phyloP scores from a whole-genome alignment of 495 filamentous ascomycete genomes.

The Penicillium herquei region DNA sequence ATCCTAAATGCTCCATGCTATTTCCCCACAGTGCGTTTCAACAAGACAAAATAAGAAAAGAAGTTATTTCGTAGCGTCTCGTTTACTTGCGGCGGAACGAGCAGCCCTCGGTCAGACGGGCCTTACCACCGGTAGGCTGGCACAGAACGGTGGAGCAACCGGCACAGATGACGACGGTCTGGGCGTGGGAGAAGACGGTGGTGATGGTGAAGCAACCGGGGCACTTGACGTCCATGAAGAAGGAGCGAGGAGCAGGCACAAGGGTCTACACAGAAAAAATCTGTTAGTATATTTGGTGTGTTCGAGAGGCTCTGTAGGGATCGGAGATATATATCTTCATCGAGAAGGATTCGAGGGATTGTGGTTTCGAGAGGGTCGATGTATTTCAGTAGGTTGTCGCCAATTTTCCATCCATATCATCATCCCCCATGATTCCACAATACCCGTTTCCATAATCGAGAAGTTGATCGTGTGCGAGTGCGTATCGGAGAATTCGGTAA shows the following conservation, averaged over 20 bases:
- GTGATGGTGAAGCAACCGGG: slow-evolving; percentile 99
- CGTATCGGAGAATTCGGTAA: slow-evolving; percentile 11
- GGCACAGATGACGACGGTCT: slow-evolving; percentile 99
- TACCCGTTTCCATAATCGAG: slow-evolving; percentile 10
- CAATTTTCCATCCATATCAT: neutral
- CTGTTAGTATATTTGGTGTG: slow-evolving; percentile 14
- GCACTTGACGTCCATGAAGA: slow-evolving; percentile 99
- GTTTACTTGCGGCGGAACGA: slow-evolving; percentile 99
- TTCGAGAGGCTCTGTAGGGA: neutral
- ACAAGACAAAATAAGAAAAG: slow-evolving; percentile 32
- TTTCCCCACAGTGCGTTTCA: slow-evolving; percentile 29
- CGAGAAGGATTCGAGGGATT: neutral
- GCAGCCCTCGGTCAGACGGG: slow-evolving; percentile 95
- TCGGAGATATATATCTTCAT: neutral
- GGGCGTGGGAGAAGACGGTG: slow-evolving; percentile 99
- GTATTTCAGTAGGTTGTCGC: neutral
- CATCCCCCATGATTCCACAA: slow-evolving; percentile 7
- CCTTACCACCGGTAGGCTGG: slow-evolving; percentile 98
- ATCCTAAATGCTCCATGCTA: slow-evolving; percentile 36
- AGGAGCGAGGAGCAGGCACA: slow-evolving; percentile 92
- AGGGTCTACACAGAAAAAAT: slow-evolving; percentile 59
- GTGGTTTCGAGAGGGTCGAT: neutral
- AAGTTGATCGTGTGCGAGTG: slow-evolving; percentile 2
- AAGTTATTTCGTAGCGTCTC: slow-evolving; percentile 27
- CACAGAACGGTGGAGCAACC: slow-evolving; percentile 96